Conservation (phyloP, 2,329 filamentous ascomycete species). For the Monosporascus sp. region DNA sequence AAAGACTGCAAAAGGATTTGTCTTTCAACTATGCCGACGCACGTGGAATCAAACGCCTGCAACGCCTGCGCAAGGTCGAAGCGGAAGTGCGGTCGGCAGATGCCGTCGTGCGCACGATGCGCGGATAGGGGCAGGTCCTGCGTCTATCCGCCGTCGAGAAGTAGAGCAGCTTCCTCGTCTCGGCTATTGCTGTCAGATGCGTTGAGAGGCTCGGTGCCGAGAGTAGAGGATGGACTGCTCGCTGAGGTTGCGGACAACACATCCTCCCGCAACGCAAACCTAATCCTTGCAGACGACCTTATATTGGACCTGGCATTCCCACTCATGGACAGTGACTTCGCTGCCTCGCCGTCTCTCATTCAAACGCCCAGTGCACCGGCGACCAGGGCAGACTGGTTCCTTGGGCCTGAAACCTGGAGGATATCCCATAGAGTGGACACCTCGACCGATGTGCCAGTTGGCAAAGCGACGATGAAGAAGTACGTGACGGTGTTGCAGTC, state of each 20-base stretch:
- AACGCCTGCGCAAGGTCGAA: conserved; percentile 15
- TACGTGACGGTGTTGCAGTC: conserved; percentile 8
- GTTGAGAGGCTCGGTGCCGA: too few species aligned
- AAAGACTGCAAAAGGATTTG: too few species aligned
- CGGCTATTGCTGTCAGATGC: too few species aligned
- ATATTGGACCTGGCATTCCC: not conserved
- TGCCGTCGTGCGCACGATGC: conserved; percentile 19
- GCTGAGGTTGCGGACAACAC: too few species aligned
- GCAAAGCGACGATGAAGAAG: conserved; percentile 2
- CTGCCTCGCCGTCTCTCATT: not conserved
- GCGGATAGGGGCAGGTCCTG: conserved; percentile 10
- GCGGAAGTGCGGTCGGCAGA: conserved; percentile 15
- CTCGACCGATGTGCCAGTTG: not conserved
- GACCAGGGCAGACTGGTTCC: too few species aligned
- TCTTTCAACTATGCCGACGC: too few species aligned
- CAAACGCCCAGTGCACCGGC: not conserved
- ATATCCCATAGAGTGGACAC: too few species aligned
- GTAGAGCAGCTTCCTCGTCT: too few species aligned
- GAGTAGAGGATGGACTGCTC: too few species aligned
- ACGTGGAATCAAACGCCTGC: conserved; percentile 7
- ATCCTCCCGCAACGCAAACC: conserved; percentile 1
- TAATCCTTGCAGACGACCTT: not conserved
- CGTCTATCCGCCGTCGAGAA: conserved; percentile 14
- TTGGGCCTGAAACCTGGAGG: too few species aligned
- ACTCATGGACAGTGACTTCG: not conserved